Base-by-base conservation (phyloP, 2,329 filamentous ascomycete genomes). In the Cladosporium colombiae region DNA sequence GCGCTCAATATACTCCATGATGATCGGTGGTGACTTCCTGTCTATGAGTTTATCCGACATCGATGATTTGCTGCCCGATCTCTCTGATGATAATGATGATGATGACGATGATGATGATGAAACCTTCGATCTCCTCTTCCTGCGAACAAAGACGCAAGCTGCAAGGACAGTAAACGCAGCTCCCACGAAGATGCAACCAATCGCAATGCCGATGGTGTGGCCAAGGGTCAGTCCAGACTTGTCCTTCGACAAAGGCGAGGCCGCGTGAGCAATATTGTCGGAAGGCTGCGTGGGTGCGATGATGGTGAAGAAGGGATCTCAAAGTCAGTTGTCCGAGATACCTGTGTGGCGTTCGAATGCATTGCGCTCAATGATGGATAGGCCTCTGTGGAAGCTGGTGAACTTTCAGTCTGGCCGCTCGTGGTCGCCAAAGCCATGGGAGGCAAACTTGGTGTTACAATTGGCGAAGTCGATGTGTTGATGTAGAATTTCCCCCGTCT, bases 131-230 rank as follows among this genome's bases (percentile, higher is more conserved):
- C n/a, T 29, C 37, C 3, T 44, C n/a, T n/a, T 29, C 21, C 25
- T 44, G 11, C 37, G 37, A n/a, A 25, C 6, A 11, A 59, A 18
- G 16, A 59, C 2, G 14, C 35, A 46, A 1, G 35, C 56, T 14
- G 25, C 56, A 25, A 44, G 18, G 6, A 10, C 16, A 14, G 56
- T 37, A 46, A 59, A n/a, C 21, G 44, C 16, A 16, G 27, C 23
- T 18, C 56, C 56, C 11, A 37, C 56, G 25, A 46, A 18, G 35
- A 59, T 18, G 56, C 56, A 59, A n/a, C 56, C 56, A 23, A 59
- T 23, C 7, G 56, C 56, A 44, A 59, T 23, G 5, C 56, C 37
- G 16, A 37, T 18, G 27, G 25, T 37, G 16, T 46, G 35, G n/a
- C 35, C 35, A 10, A 23, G 13, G 8, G 52, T n/a, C 10, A 56